Evolutionary conservation across 228 moss, liverwort and hornwort genomes (phyloP).

Genomic region (Sphagnum magellanicum): DNA sequence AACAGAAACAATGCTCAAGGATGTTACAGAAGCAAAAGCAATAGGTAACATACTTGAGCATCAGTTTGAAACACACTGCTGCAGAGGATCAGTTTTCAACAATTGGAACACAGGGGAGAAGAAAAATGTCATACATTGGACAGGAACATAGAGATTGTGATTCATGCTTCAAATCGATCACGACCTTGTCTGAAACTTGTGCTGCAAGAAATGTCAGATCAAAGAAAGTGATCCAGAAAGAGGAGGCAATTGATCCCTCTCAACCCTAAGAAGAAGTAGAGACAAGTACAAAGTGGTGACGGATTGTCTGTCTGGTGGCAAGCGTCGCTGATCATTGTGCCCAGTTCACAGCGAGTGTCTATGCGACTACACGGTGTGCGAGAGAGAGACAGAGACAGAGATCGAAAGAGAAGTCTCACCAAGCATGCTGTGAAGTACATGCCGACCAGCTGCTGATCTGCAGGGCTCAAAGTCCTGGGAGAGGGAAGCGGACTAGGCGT

Average conservation of each 20-base stretch:
- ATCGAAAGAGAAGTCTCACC: slow-evolving; percentile 23
- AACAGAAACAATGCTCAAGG: slow-evolving; percentile 6
- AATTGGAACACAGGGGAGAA: neutral
- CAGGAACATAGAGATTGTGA: too few relatives aligned
- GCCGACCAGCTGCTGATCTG: slow-evolving; percentile 63
- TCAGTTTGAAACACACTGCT: neutral
- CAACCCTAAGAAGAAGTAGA: neutral
- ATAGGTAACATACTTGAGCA: neutral
- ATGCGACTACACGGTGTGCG: neutral
- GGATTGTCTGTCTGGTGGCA: neutral
- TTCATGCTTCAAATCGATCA: neutral
- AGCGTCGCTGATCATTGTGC: neutral
- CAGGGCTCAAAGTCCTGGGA: slow-evolving; percentile 36
- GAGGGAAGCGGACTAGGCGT: slow-evolving; percentile 19
- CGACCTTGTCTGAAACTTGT: neutral
- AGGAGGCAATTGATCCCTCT: neutral
- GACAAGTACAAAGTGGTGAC: neutral
- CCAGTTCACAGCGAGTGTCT: neutral
- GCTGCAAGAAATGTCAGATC: neutral
- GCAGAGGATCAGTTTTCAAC: neutral
- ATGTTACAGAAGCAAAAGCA: neutral
- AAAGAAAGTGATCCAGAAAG: neutral
- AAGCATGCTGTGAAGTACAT: slow-evolving; percentile 55
- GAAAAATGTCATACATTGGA: too few relatives aligned
- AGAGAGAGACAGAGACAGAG: neutral